Conservation (phyloP, 2,329 filamentous ascomycete species). For the Penicillium rolfsii region DNA sequence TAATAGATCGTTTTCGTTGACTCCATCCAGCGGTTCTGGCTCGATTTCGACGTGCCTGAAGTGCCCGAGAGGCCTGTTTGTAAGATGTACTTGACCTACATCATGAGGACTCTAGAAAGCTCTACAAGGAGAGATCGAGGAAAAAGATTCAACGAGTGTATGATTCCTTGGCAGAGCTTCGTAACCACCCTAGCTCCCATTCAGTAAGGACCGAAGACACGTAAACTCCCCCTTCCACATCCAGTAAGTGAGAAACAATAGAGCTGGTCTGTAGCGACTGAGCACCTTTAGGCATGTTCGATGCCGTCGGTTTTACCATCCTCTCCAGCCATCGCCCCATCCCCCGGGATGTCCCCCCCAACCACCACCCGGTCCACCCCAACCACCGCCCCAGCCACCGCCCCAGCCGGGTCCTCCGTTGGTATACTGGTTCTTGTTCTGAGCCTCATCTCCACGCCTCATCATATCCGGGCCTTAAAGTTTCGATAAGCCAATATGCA, state of each 20-base stretch:
- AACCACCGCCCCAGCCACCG: not conserved
- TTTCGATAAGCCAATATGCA: not conserved
- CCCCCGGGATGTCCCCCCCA: not conserved
- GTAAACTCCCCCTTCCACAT: not conserved
- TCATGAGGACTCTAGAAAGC: too few species aligned
- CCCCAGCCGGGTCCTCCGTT: slow-evolving; percentile 5
- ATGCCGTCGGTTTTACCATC: not conserved
- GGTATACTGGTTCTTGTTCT: slow-evolving; percentile 3
- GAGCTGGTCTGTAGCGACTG: not conserved
- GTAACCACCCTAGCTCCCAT: not conserved
- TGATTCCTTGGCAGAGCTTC: not conserved
- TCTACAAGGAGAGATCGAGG: too few species aligned
- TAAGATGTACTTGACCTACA: too few species aligned
- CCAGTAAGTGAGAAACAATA: not conserved
- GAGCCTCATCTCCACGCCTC: slow-evolving; percentile 1
- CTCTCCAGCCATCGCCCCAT: slow-evolving; percentile 5
- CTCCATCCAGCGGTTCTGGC: too few species aligned
- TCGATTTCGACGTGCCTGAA: too few species aligned
- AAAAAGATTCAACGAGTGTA: not conserved
- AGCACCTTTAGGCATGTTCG: not conserved
- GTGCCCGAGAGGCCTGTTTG: too few species aligned
- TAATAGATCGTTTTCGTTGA: too few species aligned
- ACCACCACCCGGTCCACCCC: not conserved
- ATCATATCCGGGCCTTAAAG: not conserved
- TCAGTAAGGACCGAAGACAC: not conserved